Base-by-base conservation (phyloP, 345 rosid species). In the Aethionema arabicum region DNA sequence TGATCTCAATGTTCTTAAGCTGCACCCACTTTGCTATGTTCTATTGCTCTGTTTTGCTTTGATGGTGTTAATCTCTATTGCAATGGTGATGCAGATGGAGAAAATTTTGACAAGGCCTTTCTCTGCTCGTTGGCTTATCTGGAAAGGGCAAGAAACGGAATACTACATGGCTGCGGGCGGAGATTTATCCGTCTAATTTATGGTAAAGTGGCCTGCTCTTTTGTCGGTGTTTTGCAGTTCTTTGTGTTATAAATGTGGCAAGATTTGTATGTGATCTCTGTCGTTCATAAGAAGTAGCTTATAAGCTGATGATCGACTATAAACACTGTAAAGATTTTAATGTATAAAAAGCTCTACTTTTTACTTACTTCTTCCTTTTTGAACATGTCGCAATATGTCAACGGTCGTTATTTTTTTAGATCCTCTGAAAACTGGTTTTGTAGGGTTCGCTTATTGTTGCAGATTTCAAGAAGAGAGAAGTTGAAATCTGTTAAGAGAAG, bases 21-120 rank as follows among this genome's bases (percentile, higher is more conserved):
- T 30, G 12, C 56, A 61, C 7, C 5, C 11, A 32, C 30, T 46
- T 46, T 21, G 5, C 10, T 46, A 12, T 41, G 15, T 6, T 48
- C 42, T 51, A 2, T 56, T 0, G 1, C 13, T 50, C 13, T 21
- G 6, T 6, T 13, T 49, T 56, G 51, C 46, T 21, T 49, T 16
- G 10, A 29, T 46, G 16, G 30, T 11, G 27, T 30, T 66, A 46
- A 43, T 43, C 31, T 33, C 31, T 33, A 7, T 54, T 53, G 50
- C 44, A 7, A 35, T 10, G 4, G 5, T 65, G 70, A 56, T 65
- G 68, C 70, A 56, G 70, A 47, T 66, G 70, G 56, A 66, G 70
- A 66, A 37, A 56, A 8, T 46, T 66, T 55, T 66, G 61, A 13
- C 32, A 30, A 55, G 37, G 32, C 46, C 54, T 56, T 65, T 54